Evolutionary conservation across 192 early-diverging fungal genomes (phyloP).

Genomic region (Coemansia sp.): DNA sequence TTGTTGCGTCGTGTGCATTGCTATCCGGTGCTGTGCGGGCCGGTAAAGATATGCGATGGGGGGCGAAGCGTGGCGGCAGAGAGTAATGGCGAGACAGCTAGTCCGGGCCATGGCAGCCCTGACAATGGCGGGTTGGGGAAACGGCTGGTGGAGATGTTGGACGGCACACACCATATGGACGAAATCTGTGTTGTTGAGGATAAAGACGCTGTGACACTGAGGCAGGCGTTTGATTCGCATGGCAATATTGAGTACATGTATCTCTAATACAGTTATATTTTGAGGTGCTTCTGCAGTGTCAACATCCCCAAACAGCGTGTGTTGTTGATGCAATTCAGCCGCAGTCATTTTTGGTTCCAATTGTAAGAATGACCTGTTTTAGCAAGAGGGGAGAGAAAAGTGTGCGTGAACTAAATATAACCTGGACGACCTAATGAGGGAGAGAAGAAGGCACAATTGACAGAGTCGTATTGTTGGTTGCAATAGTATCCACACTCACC

Average conservation of each 20-base stretch:
- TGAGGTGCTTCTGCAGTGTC: background rate
- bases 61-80: background rate
- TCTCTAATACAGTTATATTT: background rate
- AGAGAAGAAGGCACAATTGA: background rate
- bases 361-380: background rate
- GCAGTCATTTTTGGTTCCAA: background rate
- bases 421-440: background rate
- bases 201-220: constrained; percentile 26
- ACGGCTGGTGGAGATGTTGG: constrained; percentile 25
- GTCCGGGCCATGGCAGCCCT: constrained; percentile 3
- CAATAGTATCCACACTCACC: background rate
- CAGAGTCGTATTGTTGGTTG: background rate
- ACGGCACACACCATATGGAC: constrained; percentile 50
- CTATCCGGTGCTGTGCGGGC: constrained; percentile 66
- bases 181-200: constrained; percentile 39
- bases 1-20: constrained; percentile 88
- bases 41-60: background rate
- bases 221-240: constrained; percentile 19
- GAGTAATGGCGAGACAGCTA: background rate
- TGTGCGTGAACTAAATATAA: background rate
- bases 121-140: constrained; percentile 7
- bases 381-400: background rate
- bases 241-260: constrained; percentile 43
- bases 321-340: background rate
- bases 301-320: background rate